Evolutionary conservation across 2,329 filamentous ascomycete genomes (phyloP), one percentile per base, ranked within the genome.

Genomic region (Canariomyces notabilis): DNA sequence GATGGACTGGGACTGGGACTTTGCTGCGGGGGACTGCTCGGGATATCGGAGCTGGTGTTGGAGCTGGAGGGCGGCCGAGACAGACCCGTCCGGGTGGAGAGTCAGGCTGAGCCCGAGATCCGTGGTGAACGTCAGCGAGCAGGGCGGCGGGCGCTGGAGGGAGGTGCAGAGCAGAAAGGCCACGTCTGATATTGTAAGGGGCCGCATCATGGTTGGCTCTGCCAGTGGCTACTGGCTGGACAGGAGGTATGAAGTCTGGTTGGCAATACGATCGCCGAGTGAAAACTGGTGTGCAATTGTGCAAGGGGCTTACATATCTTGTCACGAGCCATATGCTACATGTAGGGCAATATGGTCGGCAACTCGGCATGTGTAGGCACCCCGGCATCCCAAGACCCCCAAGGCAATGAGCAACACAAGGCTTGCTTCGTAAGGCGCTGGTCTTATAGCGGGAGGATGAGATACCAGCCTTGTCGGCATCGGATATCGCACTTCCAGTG

Each of bases 151-250:
- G 33, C n/a, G 14, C 32, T 5, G 7, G 37, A 42, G 11, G 31
- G 41, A 42, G 12, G 52, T 52, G 44, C 52, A 54, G 26, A 54
- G 49, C 20, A 54, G 46, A 16, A 54, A 54, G 22, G 52, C 49
- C 8, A 52, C 34, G 42, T 54, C 52, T 18, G 52, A 48, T 2
- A 44, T 50, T 3, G 49, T 52, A 11, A 54, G 44, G 32, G 18
- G 32, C 38, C 37, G 46, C 47, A 50, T 50, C 18, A 37, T 52
- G 34, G 42, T 21, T 35, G 21, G 26, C n/a, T n/a, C n/a, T n/a
- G n/a, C n/a, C n/a, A n/a, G n/a, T n/a, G n/a, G n/a, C n/a, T n/a
- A n/a, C n/a, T n/a, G n/a, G n/a, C n/a, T n/a, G n/a, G n/a, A n/a
- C n/a, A n/a, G n/a, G n/a, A n/a, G n/a, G n/a, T n/a, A n/a, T n/a